phyloP scores from a whole-genome alignment of 139 green algal species.

The Coelastrella sp. region DNA sequence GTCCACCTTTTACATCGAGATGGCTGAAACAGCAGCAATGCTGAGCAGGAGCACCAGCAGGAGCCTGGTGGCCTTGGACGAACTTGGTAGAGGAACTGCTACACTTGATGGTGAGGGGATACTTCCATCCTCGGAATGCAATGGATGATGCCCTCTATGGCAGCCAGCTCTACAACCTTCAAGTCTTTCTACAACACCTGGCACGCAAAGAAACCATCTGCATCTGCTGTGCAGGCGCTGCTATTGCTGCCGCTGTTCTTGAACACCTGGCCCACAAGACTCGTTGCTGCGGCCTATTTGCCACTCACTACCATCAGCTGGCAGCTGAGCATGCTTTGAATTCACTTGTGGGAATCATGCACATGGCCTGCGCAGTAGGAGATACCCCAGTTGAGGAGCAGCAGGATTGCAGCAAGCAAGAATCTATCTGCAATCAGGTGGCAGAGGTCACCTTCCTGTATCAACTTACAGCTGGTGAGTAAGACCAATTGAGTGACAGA shows the following conservation, averaged over 20 bases:
- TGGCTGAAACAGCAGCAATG: constrained; percentile 93
- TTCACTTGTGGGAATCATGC: constrained; percentile 72
- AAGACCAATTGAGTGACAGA: too few species aligned
- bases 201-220: not conserved
- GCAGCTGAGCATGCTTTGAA: not conserved
- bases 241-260: constrained; percentile 94
- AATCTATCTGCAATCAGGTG: constrained; percentile 28
- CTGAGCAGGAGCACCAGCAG: constrained; percentile 74
- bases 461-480: constrained; percentile 65
- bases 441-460: constrained; percentile 96
- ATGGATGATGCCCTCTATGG: too few species aligned
- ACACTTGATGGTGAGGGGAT: constrained; percentile 87
- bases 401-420: not conserved
- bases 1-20: constrained; percentile 97
- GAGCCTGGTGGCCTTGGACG: constrained; percentile 94
- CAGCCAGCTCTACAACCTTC: not conserved
- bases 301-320: constrained; percentile 97
- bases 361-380: constrained; percentile 90
- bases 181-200: too few species aligned
- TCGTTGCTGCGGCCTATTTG: constrained; percentile 92
- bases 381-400: not conserved
- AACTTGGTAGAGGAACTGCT: constrained; percentile 97
- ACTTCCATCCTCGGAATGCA: not conserved
- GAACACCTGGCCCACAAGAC: constrained; percentile 75
- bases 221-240: constrained; percentile 59